Conservation (phyloP, 257 asterid genomes). For the Fraxinus cuspidata region DNA sequence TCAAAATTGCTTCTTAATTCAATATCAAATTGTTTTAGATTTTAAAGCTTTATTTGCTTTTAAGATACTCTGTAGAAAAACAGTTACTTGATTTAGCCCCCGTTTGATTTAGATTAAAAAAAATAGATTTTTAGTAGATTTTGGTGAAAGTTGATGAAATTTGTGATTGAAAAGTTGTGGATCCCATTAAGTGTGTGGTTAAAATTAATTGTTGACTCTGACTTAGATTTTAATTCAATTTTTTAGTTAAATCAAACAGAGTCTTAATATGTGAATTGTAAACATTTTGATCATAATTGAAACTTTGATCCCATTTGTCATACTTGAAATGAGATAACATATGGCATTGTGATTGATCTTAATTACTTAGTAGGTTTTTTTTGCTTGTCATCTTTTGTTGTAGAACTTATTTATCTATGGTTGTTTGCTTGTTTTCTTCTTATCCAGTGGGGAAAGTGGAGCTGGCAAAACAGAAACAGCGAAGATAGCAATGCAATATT, state of each 20-base stretch:
- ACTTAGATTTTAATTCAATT: no score
- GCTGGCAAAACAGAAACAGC: constrained; percentile 99
- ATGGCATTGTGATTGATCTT: background rate
- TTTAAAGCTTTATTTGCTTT: constrained; percentile 2
- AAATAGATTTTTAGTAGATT: no score
- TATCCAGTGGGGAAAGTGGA: constrained; percentile 97
- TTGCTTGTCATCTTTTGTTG: background rate
- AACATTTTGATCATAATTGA: constrained; percentile 1
- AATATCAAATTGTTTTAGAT: background rate
- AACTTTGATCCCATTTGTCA: background rate
- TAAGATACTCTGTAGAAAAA: background rate
- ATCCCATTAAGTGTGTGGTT: no score
- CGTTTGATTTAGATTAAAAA: background rate
- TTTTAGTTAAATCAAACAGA: no score
- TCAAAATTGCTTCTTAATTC: background rate
- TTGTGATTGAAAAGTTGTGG: no score
- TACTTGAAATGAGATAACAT: background rate
- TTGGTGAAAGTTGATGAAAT: no score
- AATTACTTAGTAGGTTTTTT: background rate
- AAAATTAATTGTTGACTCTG: no score
- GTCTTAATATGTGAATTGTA: background rate
- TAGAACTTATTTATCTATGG: constrained; percentile 18
- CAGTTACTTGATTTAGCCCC: background rate
- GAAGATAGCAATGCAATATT: constrained; percentile 98
- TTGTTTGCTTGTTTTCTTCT: constrained; percentile 28